Percentiles rank a stretch among this genome's conserved stretches.
Conservation (phyloP, 129 eudicot genomes). For the Chrysanthemum lavandulifolium region DNA sequence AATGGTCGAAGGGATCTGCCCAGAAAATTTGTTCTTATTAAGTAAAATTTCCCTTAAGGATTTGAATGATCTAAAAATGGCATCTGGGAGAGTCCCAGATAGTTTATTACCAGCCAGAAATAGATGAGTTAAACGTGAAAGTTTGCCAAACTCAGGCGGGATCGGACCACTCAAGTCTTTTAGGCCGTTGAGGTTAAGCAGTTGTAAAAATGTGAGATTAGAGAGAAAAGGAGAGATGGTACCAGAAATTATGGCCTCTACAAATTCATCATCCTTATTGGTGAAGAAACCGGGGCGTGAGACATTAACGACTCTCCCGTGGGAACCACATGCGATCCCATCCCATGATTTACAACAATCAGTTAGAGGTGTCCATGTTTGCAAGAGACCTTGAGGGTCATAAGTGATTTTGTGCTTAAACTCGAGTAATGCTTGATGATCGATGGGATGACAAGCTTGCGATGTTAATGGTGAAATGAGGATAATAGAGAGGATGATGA, state of each 20-base stretch:
- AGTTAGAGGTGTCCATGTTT: constrained; percentile 55
- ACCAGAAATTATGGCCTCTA: constrained; percentile 72
- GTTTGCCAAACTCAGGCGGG: constrained; percentile 75
- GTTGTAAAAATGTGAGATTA: constrained; percentile 62
- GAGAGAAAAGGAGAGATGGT: constrained; percentile 74
- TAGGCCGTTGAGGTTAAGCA: constrained; percentile 72
- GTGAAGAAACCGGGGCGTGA: constrained; percentile 57
- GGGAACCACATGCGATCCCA: constrained; percentile 62
- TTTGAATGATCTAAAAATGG: constrained; percentile 30
- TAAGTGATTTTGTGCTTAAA: constrained; percentile 58
- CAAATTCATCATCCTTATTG: constrained; percentile 41
- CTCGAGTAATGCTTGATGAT: constrained; percentile 57
- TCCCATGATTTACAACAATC: constrained; percentile 80
- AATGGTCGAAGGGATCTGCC: constrained; percentile 57
- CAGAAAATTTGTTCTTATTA: constrained; percentile 52
- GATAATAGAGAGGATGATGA: constrained; percentile 28
- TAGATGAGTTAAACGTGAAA: constrained; percentile 46
- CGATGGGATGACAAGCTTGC: constrained; percentile 54
- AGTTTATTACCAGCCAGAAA: constrained; percentile 62
- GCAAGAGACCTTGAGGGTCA: constrained; percentile 63
- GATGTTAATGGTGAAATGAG: constrained; percentile 25
- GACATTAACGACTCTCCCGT: constrained; percentile 66
- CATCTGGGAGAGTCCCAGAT: constrained; percentile 43
- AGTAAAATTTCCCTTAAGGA: constrained; percentile 51
- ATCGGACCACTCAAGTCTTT: constrained; percentile 59